Conservation (phyloP, 2,329 filamentous ascomycete species). For the Claviceps africana region DNA sequence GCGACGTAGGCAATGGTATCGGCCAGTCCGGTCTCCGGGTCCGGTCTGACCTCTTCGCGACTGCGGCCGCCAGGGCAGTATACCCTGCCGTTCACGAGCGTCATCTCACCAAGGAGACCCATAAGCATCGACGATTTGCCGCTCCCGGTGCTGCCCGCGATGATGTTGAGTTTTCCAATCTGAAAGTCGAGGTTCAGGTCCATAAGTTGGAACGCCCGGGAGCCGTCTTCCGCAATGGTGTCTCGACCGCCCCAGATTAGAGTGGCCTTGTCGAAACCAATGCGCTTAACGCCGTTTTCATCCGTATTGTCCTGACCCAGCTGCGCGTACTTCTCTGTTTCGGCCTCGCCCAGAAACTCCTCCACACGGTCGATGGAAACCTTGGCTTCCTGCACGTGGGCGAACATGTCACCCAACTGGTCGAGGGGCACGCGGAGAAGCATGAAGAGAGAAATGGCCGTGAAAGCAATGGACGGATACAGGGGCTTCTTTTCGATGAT, state of each 20-base stretch:
- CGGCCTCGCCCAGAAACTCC: conserved; percentile 81
- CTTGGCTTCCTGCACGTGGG: conserved; percentile 93
- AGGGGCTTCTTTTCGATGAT: conserved; percentile 77
- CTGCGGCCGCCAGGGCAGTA: conserved; percentile 75
- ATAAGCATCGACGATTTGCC: conserved; percentile 94
- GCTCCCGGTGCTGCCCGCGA: conserved; percentile 83
- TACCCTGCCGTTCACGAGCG: conserved; percentile 62
- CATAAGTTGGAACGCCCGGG: conserved; percentile 68
- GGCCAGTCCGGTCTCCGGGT: conserved; percentile 73
- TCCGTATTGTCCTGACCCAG: conserved; percentile 57
- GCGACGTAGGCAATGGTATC: conserved; percentile 94
- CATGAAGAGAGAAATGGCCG: conserved; percentile 88
- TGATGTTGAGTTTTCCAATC: conserved; percentile 78
- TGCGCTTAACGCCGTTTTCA: conserved; percentile 54
- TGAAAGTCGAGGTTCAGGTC: conserved; percentile 72
- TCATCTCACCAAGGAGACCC: conserved; percentile 96
- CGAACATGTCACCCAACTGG: conserved; percentile 95
- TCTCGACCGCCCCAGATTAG: conserved; percentile 76
- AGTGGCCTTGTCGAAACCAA: conserved; percentile 73
- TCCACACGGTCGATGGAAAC: conserved; percentile 95
- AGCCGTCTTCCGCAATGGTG: conserved; percentile 45
- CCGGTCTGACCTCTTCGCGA: conserved; percentile 68
- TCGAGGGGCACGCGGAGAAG: conserved; percentile 86
- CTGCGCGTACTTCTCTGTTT: conserved; percentile 90
- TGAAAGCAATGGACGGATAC: conserved; percentile 87